Base-by-base conservation (phyloP, 805 yeast species). In the Schizosaccharomyces octosporus region DNA sequence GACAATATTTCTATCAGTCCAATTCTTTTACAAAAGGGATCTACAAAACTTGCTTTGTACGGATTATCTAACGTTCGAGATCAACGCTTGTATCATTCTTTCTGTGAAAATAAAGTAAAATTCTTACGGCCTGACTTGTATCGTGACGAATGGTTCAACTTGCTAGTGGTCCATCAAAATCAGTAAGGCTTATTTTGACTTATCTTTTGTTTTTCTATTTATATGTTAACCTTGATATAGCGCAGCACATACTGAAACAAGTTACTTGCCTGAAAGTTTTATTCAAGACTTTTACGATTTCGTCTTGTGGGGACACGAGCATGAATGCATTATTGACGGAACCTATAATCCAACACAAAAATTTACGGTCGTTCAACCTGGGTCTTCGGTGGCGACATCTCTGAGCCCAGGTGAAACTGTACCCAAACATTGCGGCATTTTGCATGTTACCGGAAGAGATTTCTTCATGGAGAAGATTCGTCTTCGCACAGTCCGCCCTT, bases 221-320 rank as follows among this genome's bases (percentile, higher is more conserved):
- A n/a, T n/a, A n/a, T n/a, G 4, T 17, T 36, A 31, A 32, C 21
- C 11, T 1, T 39, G 6, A 21, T 55, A 7, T 29, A 62, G 63
- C 48, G 64, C 86, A 68, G 78, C 82, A 2, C 89, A 89, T 67
- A 80, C 94, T 0, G 81, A 81, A 55, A 85, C 94, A 0, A 82
- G 87, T 4, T 84, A 84, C 65, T 74, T 93, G 4, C 97, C 97
- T 5, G 97, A 89, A 65, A 77, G 76, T 61, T 84, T 85, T 66
- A 72, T 93, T 29, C 98, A 97, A 0, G 74, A 77, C 7, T 88
- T 89, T 68, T 67, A 93, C 59, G 88, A 93, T 68, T 74, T 90
- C 62, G 82, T 93, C 0, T 73, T 89, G 1, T 93, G 98, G 98
- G 98, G 98, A 19, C 98, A 93, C 71, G 98, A 93, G 69, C 98